Conservation (phyloP, 257 asterid species). For the Gentiana macrophylla region DNA sequence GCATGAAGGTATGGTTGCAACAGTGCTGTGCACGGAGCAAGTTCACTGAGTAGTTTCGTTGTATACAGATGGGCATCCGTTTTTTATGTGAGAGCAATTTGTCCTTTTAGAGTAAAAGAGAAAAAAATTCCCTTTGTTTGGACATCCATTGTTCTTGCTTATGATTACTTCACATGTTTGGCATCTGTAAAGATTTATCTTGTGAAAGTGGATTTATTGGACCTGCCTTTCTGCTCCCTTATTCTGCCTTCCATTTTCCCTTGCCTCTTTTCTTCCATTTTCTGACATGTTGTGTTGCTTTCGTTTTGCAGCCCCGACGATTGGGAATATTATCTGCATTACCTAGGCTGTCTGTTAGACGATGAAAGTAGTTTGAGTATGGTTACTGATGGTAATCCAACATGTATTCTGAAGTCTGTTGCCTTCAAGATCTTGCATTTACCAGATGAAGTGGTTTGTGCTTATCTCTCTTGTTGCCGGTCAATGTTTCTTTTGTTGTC, state of each 20-base stretch:
- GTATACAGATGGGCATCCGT: too few relatives aligned
- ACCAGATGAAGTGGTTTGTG: conserved; percentile 60
- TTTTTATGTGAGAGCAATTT: too few relatives aligned
- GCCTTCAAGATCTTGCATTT: conserved; percentile 40
- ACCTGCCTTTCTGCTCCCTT: background rate
- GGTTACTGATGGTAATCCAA: conserved; percentile 25
- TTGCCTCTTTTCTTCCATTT: conserved; percentile 2
- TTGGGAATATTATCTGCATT: conserved; percentile 83
- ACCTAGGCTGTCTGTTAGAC: conserved; percentile 81
- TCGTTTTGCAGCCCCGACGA: conserved; percentile 74
- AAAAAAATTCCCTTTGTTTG: too few relatives aligned
- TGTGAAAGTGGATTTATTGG: background rate
- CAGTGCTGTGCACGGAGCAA: too few relatives aligned
- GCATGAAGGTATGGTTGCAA: too few relatives aligned
- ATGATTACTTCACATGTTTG: too few relatives aligned
- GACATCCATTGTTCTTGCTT: too few relatives aligned
- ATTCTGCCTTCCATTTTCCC: background rate
- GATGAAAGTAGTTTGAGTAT: conserved; percentile 47
- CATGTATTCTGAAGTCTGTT: conserved; percentile 20
- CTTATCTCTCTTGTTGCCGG: conserved; percentile 12
- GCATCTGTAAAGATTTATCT: background rate
- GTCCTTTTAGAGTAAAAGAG: too few relatives aligned
- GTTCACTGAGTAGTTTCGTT: too few relatives aligned
- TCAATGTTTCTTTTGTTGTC: conserved; percentile 1
- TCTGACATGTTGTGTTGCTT: conserved; percentile 7